Percentiles rank a stretch among this genome's conserved stretches.
Evolutionary conservation across 352 stramenopile species (phyloP).

Genomic region (Phytopythium delawarense): DNA sequence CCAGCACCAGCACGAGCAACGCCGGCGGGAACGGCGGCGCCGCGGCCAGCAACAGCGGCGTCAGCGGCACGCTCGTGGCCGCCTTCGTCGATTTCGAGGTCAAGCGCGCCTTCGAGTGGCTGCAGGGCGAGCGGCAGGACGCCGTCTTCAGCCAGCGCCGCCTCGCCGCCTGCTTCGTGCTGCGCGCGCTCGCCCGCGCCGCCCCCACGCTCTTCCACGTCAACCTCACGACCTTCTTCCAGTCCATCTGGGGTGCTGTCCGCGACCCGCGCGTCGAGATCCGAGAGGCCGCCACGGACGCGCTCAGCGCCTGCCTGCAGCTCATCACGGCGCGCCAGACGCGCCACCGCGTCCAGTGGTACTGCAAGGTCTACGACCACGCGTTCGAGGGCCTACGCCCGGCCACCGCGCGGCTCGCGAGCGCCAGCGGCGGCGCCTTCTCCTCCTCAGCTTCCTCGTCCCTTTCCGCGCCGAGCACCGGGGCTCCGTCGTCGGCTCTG

Average conservation of each 20-base stretch:
- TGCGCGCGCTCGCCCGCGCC: slow-evolving; percentile 82
- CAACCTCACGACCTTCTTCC: slow-evolving; percentile 90
- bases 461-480: slow-evolving; percentile 11
- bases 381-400: slow-evolving; percentile 74
- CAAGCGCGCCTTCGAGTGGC: slow-evolving; percentile 88
- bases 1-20: not conserved
- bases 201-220: slow-evolving; percentile 90
- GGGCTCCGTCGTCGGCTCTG: slow-evolving; percentile 9
- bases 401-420: slow-evolving; percentile 12
- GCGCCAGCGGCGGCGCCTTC: slow-evolving; percentile 10
- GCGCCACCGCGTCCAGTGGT: slow-evolving; percentile 86
- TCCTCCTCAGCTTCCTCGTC: slow-evolving; percentile 4
- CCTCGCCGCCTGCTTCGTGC: slow-evolving; percentile 80
- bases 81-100: slow-evolving; percentile 93
- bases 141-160: slow-evolving; percentile 69
- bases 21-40: not conserved
- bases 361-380: slow-evolving; percentile 91
- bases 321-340: slow-evolving; percentile 83
- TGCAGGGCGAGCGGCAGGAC: slow-evolving; percentile 66
- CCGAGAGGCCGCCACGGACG: slow-evolving; percentile 74
- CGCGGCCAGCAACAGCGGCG: slow-evolving; percentile 24
- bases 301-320: slow-evolving; percentile 84
- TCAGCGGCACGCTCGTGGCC: slow-evolving; percentile 81
- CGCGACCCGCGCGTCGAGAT: slow-evolving; percentile 75
- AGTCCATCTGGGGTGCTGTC: slow-evolving; percentile 88